A percentile compares a stretch with the other conserved stretches of the same genome.
Evolutionary conservation across 108 stramenopile species (phyloP).

Genomic region (Cyclotella atomus): DNA sequence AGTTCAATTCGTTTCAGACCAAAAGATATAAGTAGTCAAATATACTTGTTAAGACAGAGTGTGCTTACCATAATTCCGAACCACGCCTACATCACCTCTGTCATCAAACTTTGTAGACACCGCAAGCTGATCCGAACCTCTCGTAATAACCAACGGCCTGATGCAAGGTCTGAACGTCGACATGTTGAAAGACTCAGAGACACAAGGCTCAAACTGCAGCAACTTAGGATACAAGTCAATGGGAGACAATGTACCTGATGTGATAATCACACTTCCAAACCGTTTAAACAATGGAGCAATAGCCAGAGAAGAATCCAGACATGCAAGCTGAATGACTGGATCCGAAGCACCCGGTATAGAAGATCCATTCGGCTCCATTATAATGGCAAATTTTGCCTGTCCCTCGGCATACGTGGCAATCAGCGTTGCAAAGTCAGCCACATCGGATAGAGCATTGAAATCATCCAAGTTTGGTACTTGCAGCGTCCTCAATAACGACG

Average conservation of each 20-base stretch:
- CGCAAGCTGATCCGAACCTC: constrained; percentile 91
- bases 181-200: constrained; percentile 96
- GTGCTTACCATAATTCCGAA: constrained; percentile 88
- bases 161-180: constrained; percentile 98
- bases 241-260: constrained; percentile 97
- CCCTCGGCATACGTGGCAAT: constrained; percentile 97
- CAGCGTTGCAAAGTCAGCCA: constrained; percentile 96
- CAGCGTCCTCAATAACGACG: constrained; percentile 89
- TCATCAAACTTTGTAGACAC: constrained; percentile 91
- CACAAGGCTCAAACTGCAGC: constrained; percentile 95
- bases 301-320: constrained; percentile 97
- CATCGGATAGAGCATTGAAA: constrained; percentile 91
- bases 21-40: too few species aligned
- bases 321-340: constrained; percentile 94
- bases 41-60: too few species aligned
- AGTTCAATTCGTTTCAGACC: too few species aligned
- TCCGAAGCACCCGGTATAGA: constrained; percentile 79
- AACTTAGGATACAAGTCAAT: constrained; percentile 99
- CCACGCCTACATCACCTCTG: constrained; percentile 92
- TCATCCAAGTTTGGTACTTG: constrained; percentile 92
- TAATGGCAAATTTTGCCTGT: constrained; percentile 90
- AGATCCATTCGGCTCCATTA: constrained; percentile 95
- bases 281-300: constrained; percentile 98
- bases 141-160: constrained; percentile 94
- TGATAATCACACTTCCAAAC: constrained; percentile 96